A percentile compares a stretch with the other conserved stretches of the same genome.
phyloP scores from a whole-genome alignment of 495 filamentous ascomycete species.

The Chaetomidium leptoderma region DNA sequence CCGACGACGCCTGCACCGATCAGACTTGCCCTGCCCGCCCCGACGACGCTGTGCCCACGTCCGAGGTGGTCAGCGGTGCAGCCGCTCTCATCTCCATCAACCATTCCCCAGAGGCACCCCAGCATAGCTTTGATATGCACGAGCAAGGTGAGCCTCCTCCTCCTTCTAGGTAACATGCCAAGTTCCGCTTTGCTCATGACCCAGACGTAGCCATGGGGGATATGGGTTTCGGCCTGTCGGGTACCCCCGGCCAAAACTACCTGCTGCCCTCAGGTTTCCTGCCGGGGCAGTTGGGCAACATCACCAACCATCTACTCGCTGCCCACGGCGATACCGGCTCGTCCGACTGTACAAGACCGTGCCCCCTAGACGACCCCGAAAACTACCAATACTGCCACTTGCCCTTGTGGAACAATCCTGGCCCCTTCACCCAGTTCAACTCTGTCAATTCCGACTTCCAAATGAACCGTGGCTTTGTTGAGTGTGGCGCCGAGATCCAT shows the following conservation, averaged over 20 bases:
- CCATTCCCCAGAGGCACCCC: constrained; percentile 22
- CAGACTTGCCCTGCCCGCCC: constrained; percentile 31
- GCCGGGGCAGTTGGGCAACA: constrained; percentile 18
- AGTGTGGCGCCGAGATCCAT: constrained; percentile 30
- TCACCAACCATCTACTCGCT: constrained; percentile 30
- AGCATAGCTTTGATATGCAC: constrained; percentile 16
- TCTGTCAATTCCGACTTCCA: constrained; percentile 14
- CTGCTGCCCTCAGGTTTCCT: constrained; percentile 16
- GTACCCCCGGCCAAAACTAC: constrained; percentile 15
- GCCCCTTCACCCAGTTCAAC: constrained; percentile 23
- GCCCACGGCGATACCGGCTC: constrained; percentile 24
- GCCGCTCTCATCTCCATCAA: constrained; percentile 37
- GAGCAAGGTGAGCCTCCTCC: constrained; percentile 13
- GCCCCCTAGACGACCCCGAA: constrained; percentile 29
- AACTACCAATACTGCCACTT: constrained; percentile 30
- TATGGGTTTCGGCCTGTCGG: constrained; percentile 20
- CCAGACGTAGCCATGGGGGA: constrained; percentile 13
- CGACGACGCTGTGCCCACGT: constrained; percentile 6
- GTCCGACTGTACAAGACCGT: constrained; percentile 26
- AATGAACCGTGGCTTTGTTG: constrained; percentile 20
- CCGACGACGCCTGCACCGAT: constrained; percentile 34
- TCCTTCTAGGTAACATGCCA: background rate
- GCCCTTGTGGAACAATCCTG: constrained; percentile 20
- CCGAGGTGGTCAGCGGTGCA: constrained; percentile 30
- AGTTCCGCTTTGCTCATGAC: constrained; percentile 8